Conservation (phyloP, 2,329 filamentous ascomycete genomes). For the Colletotrichum sp. region DNA sequence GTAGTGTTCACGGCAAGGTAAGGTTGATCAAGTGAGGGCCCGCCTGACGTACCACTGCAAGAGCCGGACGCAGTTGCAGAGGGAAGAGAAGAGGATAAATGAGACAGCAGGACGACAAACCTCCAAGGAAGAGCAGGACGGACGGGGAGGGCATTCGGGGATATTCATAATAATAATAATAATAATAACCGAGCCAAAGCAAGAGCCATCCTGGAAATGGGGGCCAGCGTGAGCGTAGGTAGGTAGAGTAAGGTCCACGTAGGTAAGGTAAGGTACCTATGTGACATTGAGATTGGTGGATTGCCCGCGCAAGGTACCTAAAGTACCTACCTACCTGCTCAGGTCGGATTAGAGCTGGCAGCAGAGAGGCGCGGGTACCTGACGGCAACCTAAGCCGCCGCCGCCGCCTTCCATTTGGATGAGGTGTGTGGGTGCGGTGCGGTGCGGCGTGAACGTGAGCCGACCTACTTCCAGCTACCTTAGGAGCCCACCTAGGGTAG, state of each 20-base stretch:
- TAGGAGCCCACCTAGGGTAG: neutral
- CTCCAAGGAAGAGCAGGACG: neutral
- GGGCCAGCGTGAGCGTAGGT: neutral
- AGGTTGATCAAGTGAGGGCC: slow-evolving; percentile 4
- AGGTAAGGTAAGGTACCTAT: too few species aligned
- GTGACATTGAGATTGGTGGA: neutral
- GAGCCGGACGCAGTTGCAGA: neutral
- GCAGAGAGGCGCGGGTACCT: neutral
- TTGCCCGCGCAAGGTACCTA: neutral
- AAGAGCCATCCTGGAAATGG: neutral
- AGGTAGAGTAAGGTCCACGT: neutral
- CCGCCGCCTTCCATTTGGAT: neutral
- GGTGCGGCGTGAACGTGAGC: neutral
- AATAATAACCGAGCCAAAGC: neutral
- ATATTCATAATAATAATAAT: slow-evolving; percentile 13
- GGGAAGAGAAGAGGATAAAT: neutral
- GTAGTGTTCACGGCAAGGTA: neutral
- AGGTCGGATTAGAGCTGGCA: neutral
- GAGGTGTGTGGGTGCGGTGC: neutral
- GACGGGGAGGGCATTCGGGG: slow-evolving; percentile 11
- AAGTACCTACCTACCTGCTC: neutral
- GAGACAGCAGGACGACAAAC: neutral
- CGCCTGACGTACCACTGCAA: slow-evolving; percentile 7
- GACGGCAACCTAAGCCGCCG: neutral
- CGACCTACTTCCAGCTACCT: neutral